A percentile compares a stretch with the other conserved stretches of the same genome.
Conservation (phyloP, 305 asterid genomes). For the Caryopteris hybrid region DNA sequence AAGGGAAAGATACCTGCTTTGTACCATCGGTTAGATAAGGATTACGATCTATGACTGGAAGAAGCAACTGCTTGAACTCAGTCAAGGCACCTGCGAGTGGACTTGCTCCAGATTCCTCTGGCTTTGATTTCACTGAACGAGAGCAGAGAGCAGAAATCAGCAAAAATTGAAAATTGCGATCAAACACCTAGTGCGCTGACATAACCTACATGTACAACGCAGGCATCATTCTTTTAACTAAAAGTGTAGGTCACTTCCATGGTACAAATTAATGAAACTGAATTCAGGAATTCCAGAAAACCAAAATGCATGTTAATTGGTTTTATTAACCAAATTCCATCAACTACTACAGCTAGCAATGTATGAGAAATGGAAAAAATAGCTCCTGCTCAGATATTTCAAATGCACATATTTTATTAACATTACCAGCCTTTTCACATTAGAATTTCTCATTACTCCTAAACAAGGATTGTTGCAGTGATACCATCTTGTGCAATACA, state of each 20-base stretch:
- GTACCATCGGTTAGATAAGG: constrained; percentile 92
- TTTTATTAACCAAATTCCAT: background rate
- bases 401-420: background rate
- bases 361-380: background rate
- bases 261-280: background rate
- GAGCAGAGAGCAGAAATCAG: background rate
- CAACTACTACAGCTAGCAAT: background rate
- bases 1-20: constrained; percentile 53
- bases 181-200: background rate
- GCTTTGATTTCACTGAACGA: constrained; percentile 50
- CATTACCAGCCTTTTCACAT: background rate
- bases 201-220: background rate
- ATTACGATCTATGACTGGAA: constrained; percentile 83
- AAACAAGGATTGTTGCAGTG: background rate
- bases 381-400: background rate
- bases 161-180: background rate
- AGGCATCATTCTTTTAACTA: background rate
- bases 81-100: constrained; percentile 48
- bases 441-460: background rate
- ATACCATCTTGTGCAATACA: background rate
- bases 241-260: background rate
- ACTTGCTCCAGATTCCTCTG: constrained; percentile 46
- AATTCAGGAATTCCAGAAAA: background rate
- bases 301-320: background rate
- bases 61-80: constrained; percentile 80